Conservation (phyloP, 2,329 filamentous ascomycete genomes). For the Kalmusia sp. region DNA sequence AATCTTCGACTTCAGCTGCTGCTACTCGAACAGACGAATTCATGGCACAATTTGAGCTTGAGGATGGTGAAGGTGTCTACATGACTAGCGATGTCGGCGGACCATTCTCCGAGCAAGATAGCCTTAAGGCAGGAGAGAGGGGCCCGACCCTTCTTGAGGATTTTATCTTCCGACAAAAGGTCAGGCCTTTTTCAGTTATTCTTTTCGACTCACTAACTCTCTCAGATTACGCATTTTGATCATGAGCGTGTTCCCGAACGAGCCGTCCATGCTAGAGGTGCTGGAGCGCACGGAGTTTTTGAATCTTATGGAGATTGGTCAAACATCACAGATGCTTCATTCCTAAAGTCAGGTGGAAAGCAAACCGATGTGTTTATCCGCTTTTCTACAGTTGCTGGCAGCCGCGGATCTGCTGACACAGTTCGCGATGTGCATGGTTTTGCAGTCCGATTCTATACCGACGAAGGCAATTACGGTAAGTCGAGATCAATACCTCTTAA, state of each 20-base stretch:
- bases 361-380: slow-evolving; percentile 71
- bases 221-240: slow-evolving; percentile 15
- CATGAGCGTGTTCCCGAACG: slow-evolving; percentile 67
- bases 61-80: slow-evolving; percentile 41
- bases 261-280: slow-evolving; percentile 73
- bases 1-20: slow-evolving; percentile 12
- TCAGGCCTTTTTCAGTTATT: slow-evolving; percentile 18
- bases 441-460: slow-evolving; percentile 72
- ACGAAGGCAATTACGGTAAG: slow-evolving; percentile 74
- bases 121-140: slow-evolving; percentile 69
- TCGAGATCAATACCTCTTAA: slow-evolving; percentile 1
- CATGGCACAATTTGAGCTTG: slow-evolving; percentile 44
- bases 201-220: not conserved
- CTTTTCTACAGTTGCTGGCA: slow-evolving; percentile 77
- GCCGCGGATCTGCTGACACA: slow-evolving; percentile 72
- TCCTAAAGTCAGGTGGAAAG: slow-evolving; percentile 65
- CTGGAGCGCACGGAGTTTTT: slow-evolving; percentile 74
- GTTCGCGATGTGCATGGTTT: slow-evolving; percentile 78
- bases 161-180: slow-evolving; percentile 74
- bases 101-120: slow-evolving; percentile 71
- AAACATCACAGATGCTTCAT: slow-evolving; percentile 73
- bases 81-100: slow-evolving; percentile 71
- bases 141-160: slow-evolving; percentile 75
- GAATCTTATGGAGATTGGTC: slow-evolving; percentile 70
- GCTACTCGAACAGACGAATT: slow-evolving; percentile 42